These are phyloP conservation scores for Boletus subcaerulescens DNA, from an alignment of 768 basidiomycete species.

Conservation along the genomic window DNA sequence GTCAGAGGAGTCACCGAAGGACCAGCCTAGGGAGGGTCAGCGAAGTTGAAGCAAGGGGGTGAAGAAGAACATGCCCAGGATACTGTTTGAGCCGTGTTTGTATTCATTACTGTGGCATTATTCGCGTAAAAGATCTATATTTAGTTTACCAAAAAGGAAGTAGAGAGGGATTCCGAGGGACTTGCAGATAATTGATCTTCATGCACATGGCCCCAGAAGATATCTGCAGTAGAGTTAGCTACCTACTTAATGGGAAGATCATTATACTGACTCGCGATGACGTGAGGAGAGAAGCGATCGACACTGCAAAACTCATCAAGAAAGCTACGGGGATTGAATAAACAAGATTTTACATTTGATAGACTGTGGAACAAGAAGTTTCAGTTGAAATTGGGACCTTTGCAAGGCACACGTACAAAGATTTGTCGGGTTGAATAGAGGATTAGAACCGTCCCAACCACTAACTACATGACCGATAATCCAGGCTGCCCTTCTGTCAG, in stretches of 20 bases:
- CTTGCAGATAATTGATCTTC: slow-evolving; percentile 67
- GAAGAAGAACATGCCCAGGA: slow-evolving; percentile 41
- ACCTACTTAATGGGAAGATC: neutral
- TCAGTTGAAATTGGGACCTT: slow-evolving; percentile 1
- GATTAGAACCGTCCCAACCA: slow-evolving; percentile 73
- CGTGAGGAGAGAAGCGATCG: slow-evolving; percentile 76
- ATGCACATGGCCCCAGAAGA: slow-evolving; percentile 80
- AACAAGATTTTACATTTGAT: slow-evolving; percentile 41
- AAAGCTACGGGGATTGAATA: neutral
- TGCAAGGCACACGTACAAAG: slow-evolving; percentile 49
- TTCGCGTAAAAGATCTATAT: slow-evolving; percentile 67
- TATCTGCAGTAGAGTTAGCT: slow-evolving; percentile 38
- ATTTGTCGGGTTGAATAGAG: slow-evolving; percentile 62
- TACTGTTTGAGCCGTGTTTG: slow-evolving; percentile 53
- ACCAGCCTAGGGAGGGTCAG: slow-evolving; percentile 45
- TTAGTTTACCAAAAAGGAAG: neutral
- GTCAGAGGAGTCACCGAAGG: slow-evolving; percentile 69
- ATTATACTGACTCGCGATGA: slow-evolving; percentile 61
- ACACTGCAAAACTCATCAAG: slow-evolving; percentile 40
- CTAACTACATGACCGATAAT: slow-evolving; percentile 55
- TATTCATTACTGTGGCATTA: slow-evolving; percentile 60
- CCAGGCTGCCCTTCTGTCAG: slow-evolving; percentile 37
- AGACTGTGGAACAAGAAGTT: slow-evolving; percentile 30
- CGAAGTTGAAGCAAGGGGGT: slow-evolving; percentile 2
- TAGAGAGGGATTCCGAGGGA: neutral